Conservation (phyloP, 1,139 yeast species). For the Yamadazyma atmosphaerica region DNA sequence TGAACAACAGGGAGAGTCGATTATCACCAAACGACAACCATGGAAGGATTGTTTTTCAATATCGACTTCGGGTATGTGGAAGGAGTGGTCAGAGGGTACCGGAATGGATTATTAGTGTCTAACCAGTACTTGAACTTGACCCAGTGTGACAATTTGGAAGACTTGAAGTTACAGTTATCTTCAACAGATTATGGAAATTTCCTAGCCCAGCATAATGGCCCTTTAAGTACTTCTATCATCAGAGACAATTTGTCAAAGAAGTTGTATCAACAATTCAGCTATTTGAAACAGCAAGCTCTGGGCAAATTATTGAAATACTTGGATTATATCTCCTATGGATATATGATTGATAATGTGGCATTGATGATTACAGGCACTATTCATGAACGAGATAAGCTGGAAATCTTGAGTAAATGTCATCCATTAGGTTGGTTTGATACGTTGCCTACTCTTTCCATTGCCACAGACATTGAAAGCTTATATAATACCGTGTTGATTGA, state of each 20-base stretch:
- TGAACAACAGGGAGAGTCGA: not conserved
- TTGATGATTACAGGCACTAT: conserved; percentile 95
- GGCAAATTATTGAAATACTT: conserved; percentile 78
- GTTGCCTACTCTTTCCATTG: conserved; percentile 89
- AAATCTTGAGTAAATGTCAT: conserved; percentile 85
- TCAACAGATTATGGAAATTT: conserved; percentile 96
- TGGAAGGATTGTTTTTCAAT: conserved; percentile 56
- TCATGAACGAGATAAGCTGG: conserved; percentile 89
- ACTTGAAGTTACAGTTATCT: conserved; percentile 86
- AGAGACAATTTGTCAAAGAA: conserved; percentile 77
- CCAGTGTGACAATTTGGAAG: conserved; percentile 94
- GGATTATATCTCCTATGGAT: conserved; percentile 91
- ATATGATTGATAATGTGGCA: conserved; percentile 97
- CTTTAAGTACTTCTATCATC: conserved; percentile 78
- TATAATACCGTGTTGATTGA: conserved; percentile 94
- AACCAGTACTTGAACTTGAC: conserved; percentile 89
- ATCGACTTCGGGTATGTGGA: conserved; percentile 88
- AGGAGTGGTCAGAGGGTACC: conserved; percentile 92
- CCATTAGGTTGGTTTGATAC: conserved; percentile 99
- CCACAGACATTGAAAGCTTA: conserved; percentile 89
- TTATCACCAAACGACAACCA: conserved; percentile 4
- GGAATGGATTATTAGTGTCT: conserved; percentile 73
- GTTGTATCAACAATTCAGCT: conserved; percentile 80
- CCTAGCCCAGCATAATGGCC: conserved; percentile 76
- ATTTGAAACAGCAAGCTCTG: conserved; percentile 79